Conservation (phyloP, 1,284 basidiomycete genomes). For the Austropuccinia psidii region DNA sequence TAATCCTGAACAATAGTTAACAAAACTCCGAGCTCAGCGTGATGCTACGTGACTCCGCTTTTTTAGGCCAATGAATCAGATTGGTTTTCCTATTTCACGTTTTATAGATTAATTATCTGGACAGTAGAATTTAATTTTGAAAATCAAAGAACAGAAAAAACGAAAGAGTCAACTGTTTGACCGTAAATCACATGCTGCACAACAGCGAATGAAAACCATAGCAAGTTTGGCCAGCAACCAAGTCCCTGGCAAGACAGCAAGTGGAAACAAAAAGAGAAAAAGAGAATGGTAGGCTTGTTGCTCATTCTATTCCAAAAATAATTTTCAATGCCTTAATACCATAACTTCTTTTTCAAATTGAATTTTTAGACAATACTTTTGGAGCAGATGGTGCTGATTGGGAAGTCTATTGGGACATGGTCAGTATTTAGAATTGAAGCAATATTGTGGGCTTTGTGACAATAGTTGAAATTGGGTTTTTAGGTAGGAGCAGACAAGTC, state of each 20-base stretch:
- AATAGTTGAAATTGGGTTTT: slow-evolving; percentile 42
- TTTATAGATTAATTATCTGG: too few species aligned
- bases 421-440: slow-evolving; percentile 48
- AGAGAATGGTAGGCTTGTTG: slow-evolving; percentile 55
- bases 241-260: slow-evolving; percentile 47
- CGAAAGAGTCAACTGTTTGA: slow-evolving; percentile 76
- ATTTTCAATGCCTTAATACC: too few species aligned
- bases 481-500: slow-evolving; percentile 69
- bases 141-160: slow-evolving; percentile 76
- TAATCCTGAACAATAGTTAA: slow-evolving; percentile 23
- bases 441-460: slow-evolving; percentile 1
- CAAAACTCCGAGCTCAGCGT: slow-evolving; percentile 28
- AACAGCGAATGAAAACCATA: slow-evolving; percentile 95
- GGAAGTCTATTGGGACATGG: slow-evolving; percentile 96
- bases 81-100: too few species aligned
- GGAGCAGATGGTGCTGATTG: slow-evolving; percentile 94
- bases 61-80: too few species aligned
- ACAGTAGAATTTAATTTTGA: slow-evolving; percentile 67
- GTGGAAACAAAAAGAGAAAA: slow-evolving; percentile 59
- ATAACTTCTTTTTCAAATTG: background rate
- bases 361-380: slow-evolving; percentile 74
- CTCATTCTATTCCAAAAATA: slow-evolving; percentile 3
- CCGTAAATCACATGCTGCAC: slow-evolving; percentile 87
- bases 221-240: slow-evolving; percentile 69
- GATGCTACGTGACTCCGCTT: background rate